A percentile compares a stretch with the other conserved stretches of the same genome.
Evolutionary conservation across 768 basidiomycete species (phyloP).

Genomic region (Boletus reticulatus): DNA sequence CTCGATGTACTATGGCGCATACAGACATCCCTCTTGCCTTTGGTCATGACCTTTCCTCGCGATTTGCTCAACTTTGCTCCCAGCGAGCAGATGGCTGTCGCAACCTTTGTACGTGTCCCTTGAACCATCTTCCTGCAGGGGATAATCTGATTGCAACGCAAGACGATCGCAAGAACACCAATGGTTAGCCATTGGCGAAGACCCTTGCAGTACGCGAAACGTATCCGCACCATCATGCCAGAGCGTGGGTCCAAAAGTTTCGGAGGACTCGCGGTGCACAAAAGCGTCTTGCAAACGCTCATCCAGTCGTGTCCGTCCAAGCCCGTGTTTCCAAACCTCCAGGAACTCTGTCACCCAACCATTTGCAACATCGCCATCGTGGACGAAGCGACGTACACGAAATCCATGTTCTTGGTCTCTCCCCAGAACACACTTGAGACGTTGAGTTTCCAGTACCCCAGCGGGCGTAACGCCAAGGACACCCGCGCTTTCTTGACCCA

Average conservation of each 20-base stretch:
- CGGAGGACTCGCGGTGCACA: slow-evolving; percentile 13
- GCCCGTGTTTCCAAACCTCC: slow-evolving; percentile 21
- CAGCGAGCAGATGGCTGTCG: slow-evolving; percentile 14
- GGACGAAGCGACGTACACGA: slow-evolving; percentile 10
- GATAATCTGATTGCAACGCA: neutral
- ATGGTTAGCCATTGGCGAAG: slow-evolving; percentile 17
- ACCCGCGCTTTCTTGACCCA: slow-evolving; percentile 9
- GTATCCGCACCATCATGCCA: slow-evolving; percentile 12
- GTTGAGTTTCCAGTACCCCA: slow-evolving; percentile 15
- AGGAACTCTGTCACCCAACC: slow-evolving; percentile 15
- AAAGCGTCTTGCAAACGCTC: slow-evolving; percentile 16
- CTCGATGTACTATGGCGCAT: slow-evolving; percentile 24
- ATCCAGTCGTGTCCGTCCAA: slow-evolving; percentile 20
- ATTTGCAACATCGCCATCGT: slow-evolving; percentile 21
- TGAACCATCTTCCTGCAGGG: too few relatives aligned
- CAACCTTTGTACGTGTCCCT: slow-evolving; percentile 12
- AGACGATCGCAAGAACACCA: slow-evolving; percentile 16
- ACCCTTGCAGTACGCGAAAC: slow-evolving; percentile 18
- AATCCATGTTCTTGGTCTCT: slow-evolving; percentile 11
- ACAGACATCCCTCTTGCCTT: slow-evolving; percentile 17
- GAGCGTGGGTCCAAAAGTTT: slow-evolving; percentile 3
- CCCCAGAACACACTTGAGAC: slow-evolving; percentile 1
- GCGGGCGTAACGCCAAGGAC: slow-evolving; percentile 14
- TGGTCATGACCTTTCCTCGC: slow-evolving; percentile 16
- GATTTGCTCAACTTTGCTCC: slow-evolving; percentile 16